These are phyloP conservation scores for Aspergillus baeticus DNA, from an alignment of 495 filamentous ascomycete genomes.

Conservation along the genomic window DNA sequence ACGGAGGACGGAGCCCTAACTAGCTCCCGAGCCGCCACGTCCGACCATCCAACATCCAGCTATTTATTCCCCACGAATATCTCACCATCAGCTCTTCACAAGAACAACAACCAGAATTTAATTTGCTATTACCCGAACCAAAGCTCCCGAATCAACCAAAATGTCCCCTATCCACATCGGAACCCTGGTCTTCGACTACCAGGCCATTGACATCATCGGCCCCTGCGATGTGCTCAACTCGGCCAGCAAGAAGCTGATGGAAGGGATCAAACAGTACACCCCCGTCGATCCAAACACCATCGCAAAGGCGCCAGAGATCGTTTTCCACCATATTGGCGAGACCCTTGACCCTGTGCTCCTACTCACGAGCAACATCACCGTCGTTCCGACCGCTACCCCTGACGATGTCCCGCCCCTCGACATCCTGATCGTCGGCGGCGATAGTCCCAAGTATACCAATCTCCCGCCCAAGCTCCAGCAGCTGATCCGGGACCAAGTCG, in stretches of 20 bases:
- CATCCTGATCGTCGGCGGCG: background rate
- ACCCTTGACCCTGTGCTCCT: background rate
- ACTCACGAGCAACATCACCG: background rate
- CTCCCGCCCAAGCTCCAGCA: background rate
- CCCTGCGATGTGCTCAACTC: slow-evolving; percentile 8
- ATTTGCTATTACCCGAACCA: background rate
- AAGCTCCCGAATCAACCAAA: background rate
- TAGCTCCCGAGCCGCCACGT: no score
- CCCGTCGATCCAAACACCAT: background rate
- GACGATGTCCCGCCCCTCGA: background rate
- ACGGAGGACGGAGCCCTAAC: no score
- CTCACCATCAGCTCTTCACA: no score
- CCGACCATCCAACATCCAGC: no score
- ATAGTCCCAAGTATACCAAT: background rate
- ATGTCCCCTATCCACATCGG: slow-evolving; percentile 8
- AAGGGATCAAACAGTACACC: background rate
- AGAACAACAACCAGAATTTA: background rate
- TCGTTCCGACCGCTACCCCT: background rate
- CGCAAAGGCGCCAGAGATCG: background rate
- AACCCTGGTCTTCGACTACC: slow-evolving; percentile 11
- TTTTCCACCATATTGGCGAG: slow-evolving; percentile 11
- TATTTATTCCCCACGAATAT: no score
- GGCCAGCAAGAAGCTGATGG: background rate
- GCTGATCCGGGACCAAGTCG: background rate
- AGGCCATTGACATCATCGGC: slow-evolving; percentile 9